These are phyloP conservation scores for Botrytis paeoniae DNA, from an alignment of 2,329 filamentous ascomycete species.

Conservation along the genomic window DNA sequence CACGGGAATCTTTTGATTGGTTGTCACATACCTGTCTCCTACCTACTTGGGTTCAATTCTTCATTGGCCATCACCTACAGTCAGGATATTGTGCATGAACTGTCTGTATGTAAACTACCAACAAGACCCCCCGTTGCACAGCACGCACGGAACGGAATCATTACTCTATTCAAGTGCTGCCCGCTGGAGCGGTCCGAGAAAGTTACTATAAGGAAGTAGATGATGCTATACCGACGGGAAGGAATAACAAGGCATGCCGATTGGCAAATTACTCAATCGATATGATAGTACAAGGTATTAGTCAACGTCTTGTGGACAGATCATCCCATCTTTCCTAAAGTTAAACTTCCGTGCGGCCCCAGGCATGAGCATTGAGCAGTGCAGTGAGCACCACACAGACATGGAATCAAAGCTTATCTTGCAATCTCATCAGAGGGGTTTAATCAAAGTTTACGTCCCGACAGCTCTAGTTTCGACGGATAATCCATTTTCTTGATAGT, in stretches of 20 bases:
- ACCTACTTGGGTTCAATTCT: background rate
- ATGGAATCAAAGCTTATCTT: constrained; percentile 14
- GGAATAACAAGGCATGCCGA: constrained; percentile 1
- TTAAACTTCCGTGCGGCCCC: constrained; percentile 13
- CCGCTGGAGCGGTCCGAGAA: constrained; percentile 17
- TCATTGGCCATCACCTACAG: background rate
- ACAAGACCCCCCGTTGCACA: background rate
- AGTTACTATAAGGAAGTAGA: background rate
- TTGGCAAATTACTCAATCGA: background rate
- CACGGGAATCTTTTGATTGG: background rate
- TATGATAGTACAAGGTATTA: background rate
- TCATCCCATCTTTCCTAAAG: constrained; percentile 16
- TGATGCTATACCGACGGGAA: constrained; percentile 15
- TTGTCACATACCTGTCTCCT: background rate
- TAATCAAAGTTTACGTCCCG: background rate
- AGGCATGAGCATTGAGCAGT: background rate
- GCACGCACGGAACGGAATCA: background rate
- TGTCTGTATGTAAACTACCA: background rate
- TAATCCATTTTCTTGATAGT: background rate
- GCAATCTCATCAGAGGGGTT: constrained; percentile 2
- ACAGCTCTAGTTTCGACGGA: background rate
- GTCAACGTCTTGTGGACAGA: constrained; percentile 16
- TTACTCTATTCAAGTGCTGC: background rate
- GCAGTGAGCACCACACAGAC: constrained; percentile 1
- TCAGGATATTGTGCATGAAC: constrained; percentile 10